Percentiles rank a stretch among this genome's conserved stretches.
phyloP scores from a whole-genome alignment of 1,284 basidiomycete species.

The Leccinum griseonigrum region DNA sequence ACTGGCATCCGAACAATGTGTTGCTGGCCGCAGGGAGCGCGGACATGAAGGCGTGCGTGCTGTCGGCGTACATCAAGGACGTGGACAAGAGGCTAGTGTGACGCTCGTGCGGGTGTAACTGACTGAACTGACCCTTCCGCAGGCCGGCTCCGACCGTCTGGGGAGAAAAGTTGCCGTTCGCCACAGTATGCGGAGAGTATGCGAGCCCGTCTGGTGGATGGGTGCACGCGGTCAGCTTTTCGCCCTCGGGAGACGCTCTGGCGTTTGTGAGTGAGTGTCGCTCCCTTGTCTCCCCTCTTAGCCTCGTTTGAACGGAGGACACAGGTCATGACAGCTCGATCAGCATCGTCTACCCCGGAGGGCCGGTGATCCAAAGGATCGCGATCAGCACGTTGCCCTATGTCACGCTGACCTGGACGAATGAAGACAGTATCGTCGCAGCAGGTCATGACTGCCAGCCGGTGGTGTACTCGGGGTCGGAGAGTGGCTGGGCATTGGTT shows the following conservation, averaged over 20 bases:
- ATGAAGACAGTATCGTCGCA: conserved; percentile 80
- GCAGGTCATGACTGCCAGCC: conserved; percentile 99
- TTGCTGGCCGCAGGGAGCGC: conserved; percentile 92
- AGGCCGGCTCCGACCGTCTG: conserved; percentile 90
- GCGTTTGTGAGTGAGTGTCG: conserved; percentile 82
- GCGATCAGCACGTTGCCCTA: conserved; percentile 77
- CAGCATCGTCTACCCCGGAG: conserved; percentile 83
- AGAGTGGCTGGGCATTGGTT: conserved; percentile 69
- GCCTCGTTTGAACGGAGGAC: conserved; percentile 1
- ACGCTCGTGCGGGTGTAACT: not conserved
- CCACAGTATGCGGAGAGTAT: conserved; percentile 96
- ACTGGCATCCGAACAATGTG: conserved; percentile 99
- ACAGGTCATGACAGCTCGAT: conserved; percentile 90
- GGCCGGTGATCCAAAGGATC: conserved; percentile 69
- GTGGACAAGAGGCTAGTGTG: conserved; percentile 81
- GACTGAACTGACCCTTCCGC: not conserved
- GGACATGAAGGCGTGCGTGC: conserved; percentile 96
- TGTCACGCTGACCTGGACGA: conserved; percentile 81
- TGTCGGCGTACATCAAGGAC: conserved; percentile 99
- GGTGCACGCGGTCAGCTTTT: conserved; percentile 96
- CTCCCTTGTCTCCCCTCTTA: not conserved
- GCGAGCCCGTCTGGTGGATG: conserved; percentile 88
- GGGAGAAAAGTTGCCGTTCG: conserved; percentile 98
- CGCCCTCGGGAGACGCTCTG: conserved; percentile 88
- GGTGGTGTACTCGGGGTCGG: conserved; percentile 75